phyloP scores from a whole-genome alignment of 202 grass and related monocot species.

The Digitaria exilis region DNA sequence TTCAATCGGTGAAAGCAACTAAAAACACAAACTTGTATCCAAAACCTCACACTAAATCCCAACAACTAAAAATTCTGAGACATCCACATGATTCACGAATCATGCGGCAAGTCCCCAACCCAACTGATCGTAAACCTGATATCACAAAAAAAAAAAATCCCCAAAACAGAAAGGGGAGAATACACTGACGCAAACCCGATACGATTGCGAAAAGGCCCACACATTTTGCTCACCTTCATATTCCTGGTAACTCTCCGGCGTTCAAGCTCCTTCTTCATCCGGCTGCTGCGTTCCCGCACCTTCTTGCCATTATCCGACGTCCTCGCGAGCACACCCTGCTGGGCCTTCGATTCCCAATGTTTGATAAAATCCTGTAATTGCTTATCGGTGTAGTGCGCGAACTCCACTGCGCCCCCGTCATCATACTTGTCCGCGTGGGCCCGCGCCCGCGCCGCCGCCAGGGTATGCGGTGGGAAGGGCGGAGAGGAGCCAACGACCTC shows the following conservation, averaged over 20 bases:
- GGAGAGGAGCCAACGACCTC: constrained; percentile 29
- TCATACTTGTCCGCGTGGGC: not conserved
- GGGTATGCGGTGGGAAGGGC: not conserved
- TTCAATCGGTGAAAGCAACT: constrained; percentile 1
- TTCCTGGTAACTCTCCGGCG: not conserved
- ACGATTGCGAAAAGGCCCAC: not conserved
- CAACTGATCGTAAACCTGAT: no score
- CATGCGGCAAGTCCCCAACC: no score
- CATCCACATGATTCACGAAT: no score
- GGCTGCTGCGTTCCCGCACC: not conserved
- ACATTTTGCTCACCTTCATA: constrained; percentile 43
- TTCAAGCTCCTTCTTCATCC: constrained; percentile 45
- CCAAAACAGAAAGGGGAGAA: not conserved
- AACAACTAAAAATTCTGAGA: not conserved
- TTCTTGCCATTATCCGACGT: constrained; percentile 43
- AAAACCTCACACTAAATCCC: not conserved
- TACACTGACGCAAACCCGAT: not conserved
- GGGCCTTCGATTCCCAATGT: accelerated
- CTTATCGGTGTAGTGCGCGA: not conserved
- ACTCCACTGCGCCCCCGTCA: not conserved
- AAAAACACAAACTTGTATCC: not conserved
- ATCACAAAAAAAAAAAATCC: not conserved
- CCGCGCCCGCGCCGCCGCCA: not conserved
- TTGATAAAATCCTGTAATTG: not conserved
- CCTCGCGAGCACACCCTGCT: not conserved